Base-by-base conservation (phyloP, 225 moss, liverwort and hornwort species). In the Pseudisothecium myosuroides region DNA sequence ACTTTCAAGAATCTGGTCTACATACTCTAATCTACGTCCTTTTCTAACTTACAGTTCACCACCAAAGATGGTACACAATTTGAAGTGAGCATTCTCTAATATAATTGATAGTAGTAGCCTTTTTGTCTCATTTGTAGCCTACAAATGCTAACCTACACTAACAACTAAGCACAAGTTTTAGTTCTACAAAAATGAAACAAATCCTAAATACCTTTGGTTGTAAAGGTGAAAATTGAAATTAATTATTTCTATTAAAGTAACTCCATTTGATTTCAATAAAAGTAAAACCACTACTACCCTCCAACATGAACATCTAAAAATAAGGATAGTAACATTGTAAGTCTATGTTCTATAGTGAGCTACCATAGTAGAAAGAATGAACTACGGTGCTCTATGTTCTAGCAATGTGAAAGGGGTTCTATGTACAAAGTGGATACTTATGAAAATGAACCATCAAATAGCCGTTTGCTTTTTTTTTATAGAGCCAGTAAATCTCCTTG, bases 401-500 rank as follows among this genome's bases (percentile, higher is more conserved):
- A 14, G 5, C 8, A 71, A 26, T 15, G 5, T 14, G 0, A 41
- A 15, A 1, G 5, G 14, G 3, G 1, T 13, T 41, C 8, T 14
- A 0, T 26, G 0, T 14, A 24, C 41, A 41, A 41, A 41, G 9
- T 41, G 3, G 9, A 5, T 71, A 26, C 4, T 71, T 26, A 24
- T 41, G 23, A 71, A n/a, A 41, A 71, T 41, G 39, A 71, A 41
- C 26, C 15, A 41, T 71, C 41, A 15, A 14, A 26, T 41, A 41
- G n/a, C n/a, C n/a, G 1, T 43, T 0, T 43, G 0, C 0, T 0
- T 3, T 10, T 17, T 56, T 45, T 28, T 16, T 4, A 26, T 28
- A 72, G 9, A 43, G 3, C 5, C 9, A 43, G 16, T 27, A 43
- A 72, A 43, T 10, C 5, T 43, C 24, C 3, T 43, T 26, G 5